Percentiles rank a stretch among this genome's conserved stretches.
Evolutionary conservation across 1,284 basidiomycete genomes (phyloP).

Genomic region (Boletus chippewaensis): DNA sequence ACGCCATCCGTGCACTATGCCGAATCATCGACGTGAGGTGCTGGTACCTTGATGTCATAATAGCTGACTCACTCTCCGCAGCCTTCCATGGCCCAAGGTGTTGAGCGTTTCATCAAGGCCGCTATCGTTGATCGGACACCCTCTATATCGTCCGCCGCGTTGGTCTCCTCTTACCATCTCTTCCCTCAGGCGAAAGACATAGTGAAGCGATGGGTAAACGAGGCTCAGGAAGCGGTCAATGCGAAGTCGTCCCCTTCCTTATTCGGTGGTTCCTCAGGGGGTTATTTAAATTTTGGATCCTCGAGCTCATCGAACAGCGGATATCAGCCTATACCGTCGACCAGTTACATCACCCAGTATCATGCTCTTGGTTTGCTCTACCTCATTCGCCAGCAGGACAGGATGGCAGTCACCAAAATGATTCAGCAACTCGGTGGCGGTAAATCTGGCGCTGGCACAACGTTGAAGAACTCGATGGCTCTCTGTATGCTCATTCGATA

Average conservation of each 20-base stretch:
- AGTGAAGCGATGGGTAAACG: slow-evolving; percentile 97
- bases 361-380: slow-evolving; percentile 94
- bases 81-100: slow-evolving; percentile 97
- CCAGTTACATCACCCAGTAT: slow-evolving; percentile 94
- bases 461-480: slow-evolving; percentile 95
- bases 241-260: slow-evolving; percentile 74
- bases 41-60: slow-evolving; percentile 5
- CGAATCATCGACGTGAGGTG: slow-evolving; percentile 91
- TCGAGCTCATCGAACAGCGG: slow-evolving; percentile 47
- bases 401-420: slow-evolving; percentile 99
- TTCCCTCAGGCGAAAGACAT: slow-evolving; percentile 92
- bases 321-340: slow-evolving; percentile 77
- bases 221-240: slow-evolving; percentile 94
- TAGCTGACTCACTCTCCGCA: slow-evolving; percentile 29
- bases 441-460: slow-evolving; percentile 75
- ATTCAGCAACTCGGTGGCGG: slow-evolving; percentile 94
- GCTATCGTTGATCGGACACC: slow-evolving; percentile 98
- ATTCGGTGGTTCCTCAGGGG: slow-evolving; percentile 52
- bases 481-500: slow-evolving; percentile 98
- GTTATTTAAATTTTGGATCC: slow-evolving; percentile 66
- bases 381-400: slow-evolving; percentile 92
- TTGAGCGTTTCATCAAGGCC: slow-evolving; percentile 99
- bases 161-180: slow-evolving; percentile 96
- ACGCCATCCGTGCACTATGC: slow-evolving; percentile 94
- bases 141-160: slow-evolving; percentile 91